Evolutionary conservation across 1,284 basidiomycete species (phyloP), one percentile per base, ranked within the genome.

Genomic region (Irpex sp.): DNA sequence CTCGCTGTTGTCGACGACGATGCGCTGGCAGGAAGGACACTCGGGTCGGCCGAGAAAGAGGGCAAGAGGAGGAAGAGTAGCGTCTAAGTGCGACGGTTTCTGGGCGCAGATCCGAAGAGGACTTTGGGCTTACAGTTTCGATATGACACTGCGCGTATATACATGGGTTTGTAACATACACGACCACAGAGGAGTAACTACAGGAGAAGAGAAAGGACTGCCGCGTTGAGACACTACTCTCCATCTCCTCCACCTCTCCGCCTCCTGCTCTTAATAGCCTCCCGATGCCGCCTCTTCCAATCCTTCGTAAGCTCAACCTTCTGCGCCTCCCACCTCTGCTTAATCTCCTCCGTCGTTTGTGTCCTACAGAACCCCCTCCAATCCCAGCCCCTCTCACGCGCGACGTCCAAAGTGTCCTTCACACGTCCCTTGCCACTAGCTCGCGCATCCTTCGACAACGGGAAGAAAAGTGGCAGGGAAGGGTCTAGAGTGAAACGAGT

Each of bases 251-350:
- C 77, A 37, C 75, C 83, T 23, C 81, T 82, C 56, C 81, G 79
- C 67, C 82, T 78, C 57, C 89, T 76, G 65, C 82, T 80, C 67
- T 81, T 82, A 47, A 85, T 77, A 70, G 90, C 92, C 71, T 94
- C 92, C 60, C 88, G 82, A 73, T 84, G 85, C 45, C 88, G 75
- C 67, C 84, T 83, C 76, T 93, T 94, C 90, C 90, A 95, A 59
- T 85, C 90, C 61, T 76, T 79, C 56, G 93, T 94, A 71, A 94
- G 74, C 59, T 87, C 85, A 1, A 80, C 78, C 69, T 87, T 88
- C 48, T 80, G 77, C 28, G 78, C 81, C 69, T 93, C 88, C 93
- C 93, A 95, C 51, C 80, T 75, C 67, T 79, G 78, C 60, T 81
- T 79, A 65, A 93, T 90, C 65, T 83, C 83, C 35, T 85, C 82